Percentiles rank a stretch among this genome's conserved stretches.
phyloP scores from a whole-genome alignment of 805 yeast species.

The Cyberlindnera petersonii region DNA sequence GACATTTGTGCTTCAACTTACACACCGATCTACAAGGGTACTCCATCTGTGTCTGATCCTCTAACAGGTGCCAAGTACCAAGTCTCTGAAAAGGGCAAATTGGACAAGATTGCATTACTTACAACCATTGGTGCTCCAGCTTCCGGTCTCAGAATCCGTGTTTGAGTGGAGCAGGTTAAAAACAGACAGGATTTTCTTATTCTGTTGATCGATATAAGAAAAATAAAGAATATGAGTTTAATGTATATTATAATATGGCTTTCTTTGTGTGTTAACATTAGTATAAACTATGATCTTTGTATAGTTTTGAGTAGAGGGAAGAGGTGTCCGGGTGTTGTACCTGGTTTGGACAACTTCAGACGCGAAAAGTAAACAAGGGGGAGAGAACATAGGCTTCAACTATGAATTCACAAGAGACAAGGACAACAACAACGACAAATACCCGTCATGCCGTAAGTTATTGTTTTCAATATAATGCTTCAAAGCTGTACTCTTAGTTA shows the following conservation, averaged over 20 bases:
- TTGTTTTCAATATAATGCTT: too few relatives aligned
- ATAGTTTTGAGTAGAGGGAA: background rate
- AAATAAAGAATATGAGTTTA: background rate
- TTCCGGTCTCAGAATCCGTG: slow-evolving; percentile 68
- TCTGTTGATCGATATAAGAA: background rate
- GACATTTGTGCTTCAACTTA: slow-evolving; percentile 83
- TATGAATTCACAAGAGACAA: background rate
- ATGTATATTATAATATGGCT: slow-evolving; percentile 6
- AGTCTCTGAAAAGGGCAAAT: slow-evolving; percentile 67
- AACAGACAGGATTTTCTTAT: too few relatives aligned
- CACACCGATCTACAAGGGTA: slow-evolving; percentile 84
- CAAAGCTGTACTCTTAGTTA: too few relatives aligned
- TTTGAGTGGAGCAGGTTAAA: too few relatives aligned
- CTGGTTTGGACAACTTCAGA: background rate
- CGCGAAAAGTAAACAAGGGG: slow-evolving; percentile 2
- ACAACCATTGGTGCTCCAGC: slow-evolving; percentile 88
- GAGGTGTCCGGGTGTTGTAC: background rate
- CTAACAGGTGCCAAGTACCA: slow-evolving; percentile 88
- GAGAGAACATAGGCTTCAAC: background rate
- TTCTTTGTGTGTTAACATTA: too few relatives aligned
- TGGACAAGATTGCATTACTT: slow-evolving; percentile 71
- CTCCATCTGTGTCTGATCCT: slow-evolving; percentile 67
- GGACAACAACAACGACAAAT: background rate
- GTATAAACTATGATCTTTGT: too few relatives aligned
- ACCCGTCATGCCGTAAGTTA: slow-evolving; percentile 3